Evolutionary conservation across 2,329 filamentous ascomycete species (phyloP), one percentile per base, ranked within the genome.

Genomic region (Xylogone sp.): DNA sequence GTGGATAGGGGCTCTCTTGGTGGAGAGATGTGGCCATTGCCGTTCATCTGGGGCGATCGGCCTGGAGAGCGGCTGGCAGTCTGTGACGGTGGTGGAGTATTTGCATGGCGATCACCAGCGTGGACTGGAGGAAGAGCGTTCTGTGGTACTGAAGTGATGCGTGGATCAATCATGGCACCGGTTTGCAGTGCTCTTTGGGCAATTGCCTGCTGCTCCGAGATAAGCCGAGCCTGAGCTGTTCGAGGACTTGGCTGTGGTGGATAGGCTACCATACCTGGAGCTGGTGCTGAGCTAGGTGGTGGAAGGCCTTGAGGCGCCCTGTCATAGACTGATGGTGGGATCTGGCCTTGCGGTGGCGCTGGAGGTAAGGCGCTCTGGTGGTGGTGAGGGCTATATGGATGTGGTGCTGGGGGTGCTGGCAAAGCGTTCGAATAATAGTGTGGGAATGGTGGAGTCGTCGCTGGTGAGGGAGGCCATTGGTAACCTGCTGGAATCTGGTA

Each of bases 381-480:
- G 22, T 57, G 57, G 52, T 63, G 59, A 42, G 62, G 61, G 48
- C 57, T 64, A 21, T 61, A 61, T 31, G 45, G 54, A 18, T 51
- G 51, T 27, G 62, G 58, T 56, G 68, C 69, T 10, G 57, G 64
- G 46, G 45, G 63, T 62, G 24, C 45, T 42, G 68, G 65, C 53
- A 73, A 75, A 3, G 69, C 63, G 21, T 68, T 47, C 5, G 67
- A 65, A 57, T 66, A 68, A 56, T 75, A 24, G 18, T 58, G 54
- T 7, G 34, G n/a, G 49, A 54, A 82, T 0, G 78, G 78, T 45
- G 79, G 78, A 20, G 78, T 82, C 5, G 75, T 73, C 5, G 75
- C 71, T 5, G 78, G 79, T 20, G 77, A 82, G n/a, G 73, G 78
- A 42, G 76, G 79, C 79, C 77, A 83, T 16, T 65, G 56, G 59